Evolutionary conservation across 1,139 yeast genomes (phyloP).

Genomic region (Torulaspora globosa): DNA sequence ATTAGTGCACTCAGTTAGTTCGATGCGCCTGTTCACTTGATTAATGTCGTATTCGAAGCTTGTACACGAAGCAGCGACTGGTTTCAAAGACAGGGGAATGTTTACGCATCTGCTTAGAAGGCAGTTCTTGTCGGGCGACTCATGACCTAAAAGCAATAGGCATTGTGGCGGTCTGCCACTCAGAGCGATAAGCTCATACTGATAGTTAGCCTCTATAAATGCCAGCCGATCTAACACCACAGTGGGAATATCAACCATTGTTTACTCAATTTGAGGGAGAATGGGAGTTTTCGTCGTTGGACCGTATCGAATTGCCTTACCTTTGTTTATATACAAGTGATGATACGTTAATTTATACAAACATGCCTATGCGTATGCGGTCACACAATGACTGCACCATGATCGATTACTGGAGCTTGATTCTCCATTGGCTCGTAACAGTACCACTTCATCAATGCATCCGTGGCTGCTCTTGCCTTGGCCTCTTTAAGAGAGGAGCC

Average conservation of each 20-base stretch:
- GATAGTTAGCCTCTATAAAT: conserved; percentile 20
- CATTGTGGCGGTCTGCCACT: conserved; percentile 17
- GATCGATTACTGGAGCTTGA: conserved; percentile 40
- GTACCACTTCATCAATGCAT: conserved; percentile 88
- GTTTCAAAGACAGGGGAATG: conserved; percentile 9
- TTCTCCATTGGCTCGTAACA: conserved; percentile 72
- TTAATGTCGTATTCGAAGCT: conserved; percentile 12
- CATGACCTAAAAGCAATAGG: conserved; percentile 18
- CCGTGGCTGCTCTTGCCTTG: conserved; percentile 84
- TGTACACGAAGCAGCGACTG: conserved; percentile 2
- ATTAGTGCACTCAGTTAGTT: conserved; percentile 12
- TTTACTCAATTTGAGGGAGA: not conserved
- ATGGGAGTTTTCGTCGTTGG: not conserved
- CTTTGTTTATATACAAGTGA: conserved; percentile 12
- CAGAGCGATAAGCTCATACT: conserved; percentile 14
- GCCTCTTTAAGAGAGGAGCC: conserved; percentile 93
- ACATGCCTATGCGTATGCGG: conserved; percentile 9
- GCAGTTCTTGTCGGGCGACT: not conserved
- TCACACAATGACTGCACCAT: conserved; percentile 43
- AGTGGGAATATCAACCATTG: not conserved
- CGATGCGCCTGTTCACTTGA: conserved; percentile 12
- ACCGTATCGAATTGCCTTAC: conserved; percentile 1
- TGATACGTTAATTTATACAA: conserved; percentile 3
- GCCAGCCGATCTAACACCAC: conserved; percentile 6
- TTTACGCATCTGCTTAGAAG: conserved; percentile 7